phyloP scores from a whole-genome alignment of 192 early-diverging fungal species.

The Gonapodya prolifera region DNA sequence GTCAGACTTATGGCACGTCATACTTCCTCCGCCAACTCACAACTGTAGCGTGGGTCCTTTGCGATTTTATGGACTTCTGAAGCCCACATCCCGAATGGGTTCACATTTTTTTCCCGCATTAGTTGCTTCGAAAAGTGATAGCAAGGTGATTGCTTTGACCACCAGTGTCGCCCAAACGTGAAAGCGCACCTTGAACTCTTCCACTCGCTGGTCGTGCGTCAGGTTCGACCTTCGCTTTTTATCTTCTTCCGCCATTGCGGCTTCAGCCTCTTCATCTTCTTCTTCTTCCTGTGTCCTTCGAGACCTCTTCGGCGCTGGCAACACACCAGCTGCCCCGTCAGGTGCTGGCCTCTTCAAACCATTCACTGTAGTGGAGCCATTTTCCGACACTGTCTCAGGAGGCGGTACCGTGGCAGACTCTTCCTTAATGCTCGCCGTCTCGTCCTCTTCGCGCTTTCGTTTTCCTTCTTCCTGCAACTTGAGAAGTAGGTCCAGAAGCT shows the following conservation, averaged over 20 bases:
- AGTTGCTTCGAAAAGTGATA: no score
- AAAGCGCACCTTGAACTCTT: background rate
- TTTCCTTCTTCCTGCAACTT: background rate
- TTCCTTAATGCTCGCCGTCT: background rate
- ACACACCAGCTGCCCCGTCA: background rate
- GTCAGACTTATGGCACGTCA: no score
- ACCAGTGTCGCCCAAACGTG: background rate
- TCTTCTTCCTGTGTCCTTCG: background rate
- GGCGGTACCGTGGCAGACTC: no score
- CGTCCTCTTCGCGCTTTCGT: background rate
- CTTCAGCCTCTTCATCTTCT: conserved; percentile 5
- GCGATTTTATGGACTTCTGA: background rate
- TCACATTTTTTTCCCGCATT: background rate
- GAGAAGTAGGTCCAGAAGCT: background rate
- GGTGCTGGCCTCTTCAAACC: background rate
- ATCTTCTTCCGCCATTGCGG: background rate
- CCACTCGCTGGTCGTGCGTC: background rate
- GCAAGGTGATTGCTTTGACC: no score
- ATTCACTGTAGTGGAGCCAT: background rate
- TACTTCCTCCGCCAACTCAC: background rate
- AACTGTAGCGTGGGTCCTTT: background rate
- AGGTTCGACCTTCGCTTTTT: background rate
- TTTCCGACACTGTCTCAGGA: no score
- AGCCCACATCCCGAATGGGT: background rate
- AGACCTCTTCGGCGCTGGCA: background rate